Evolutionary conservation across 495 filamentous ascomycete species (phyloP).

Genomic region (Parathielavia hyrcaniae): DNA sequence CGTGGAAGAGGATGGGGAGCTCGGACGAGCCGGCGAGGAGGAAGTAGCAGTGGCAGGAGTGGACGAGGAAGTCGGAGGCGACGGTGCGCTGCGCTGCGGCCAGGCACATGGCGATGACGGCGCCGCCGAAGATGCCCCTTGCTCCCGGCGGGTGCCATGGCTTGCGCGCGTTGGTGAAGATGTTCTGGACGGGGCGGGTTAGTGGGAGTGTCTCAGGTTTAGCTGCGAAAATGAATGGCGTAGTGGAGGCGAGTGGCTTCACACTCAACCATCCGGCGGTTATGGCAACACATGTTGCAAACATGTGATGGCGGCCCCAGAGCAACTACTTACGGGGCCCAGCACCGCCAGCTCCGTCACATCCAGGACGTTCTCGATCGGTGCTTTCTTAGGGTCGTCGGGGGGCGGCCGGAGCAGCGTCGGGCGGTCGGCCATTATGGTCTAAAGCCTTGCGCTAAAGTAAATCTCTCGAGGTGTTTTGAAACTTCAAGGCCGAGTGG

Average conservation of each 20-base stretch:
- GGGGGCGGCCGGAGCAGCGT: slow-evolving; percentile 76
- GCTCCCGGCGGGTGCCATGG: slow-evolving; percentile 89
- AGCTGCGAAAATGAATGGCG: slow-evolving; percentile 3
- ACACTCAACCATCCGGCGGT: not conserved
- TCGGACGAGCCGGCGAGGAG: slow-evolving; percentile 79
- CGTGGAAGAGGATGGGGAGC: slow-evolving; percentile 82
- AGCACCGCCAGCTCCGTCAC: slow-evolving; percentile 74
- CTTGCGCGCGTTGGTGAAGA: slow-evolving; percentile 88
- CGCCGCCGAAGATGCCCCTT: slow-evolving; percentile 87
- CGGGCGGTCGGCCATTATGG: slow-evolving; percentile 28
- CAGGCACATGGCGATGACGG: slow-evolving; percentile 87
- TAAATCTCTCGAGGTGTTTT: not conserved
- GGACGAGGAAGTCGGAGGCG: slow-evolving; percentile 67
- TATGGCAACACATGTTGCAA: not conserved
- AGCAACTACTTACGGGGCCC: slow-evolving; percentile 59
- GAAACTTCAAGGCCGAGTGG: not conserved
- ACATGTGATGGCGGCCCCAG: not conserved
- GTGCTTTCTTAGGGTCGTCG: slow-evolving; percentile 61
- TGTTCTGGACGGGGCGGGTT: slow-evolving; percentile 47
- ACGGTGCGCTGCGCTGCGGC: slow-evolving; percentile 84
- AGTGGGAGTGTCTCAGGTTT: not conserved
- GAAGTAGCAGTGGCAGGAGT: slow-evolving; percentile 99
- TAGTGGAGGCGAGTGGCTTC: slow-evolving; percentile 10
- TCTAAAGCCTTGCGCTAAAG: no score
- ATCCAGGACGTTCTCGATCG: slow-evolving; percentile 84